phyloP scores from a whole-genome alignment of 202 grass and related monocot species.

The Saccharum hybrid region DNA sequence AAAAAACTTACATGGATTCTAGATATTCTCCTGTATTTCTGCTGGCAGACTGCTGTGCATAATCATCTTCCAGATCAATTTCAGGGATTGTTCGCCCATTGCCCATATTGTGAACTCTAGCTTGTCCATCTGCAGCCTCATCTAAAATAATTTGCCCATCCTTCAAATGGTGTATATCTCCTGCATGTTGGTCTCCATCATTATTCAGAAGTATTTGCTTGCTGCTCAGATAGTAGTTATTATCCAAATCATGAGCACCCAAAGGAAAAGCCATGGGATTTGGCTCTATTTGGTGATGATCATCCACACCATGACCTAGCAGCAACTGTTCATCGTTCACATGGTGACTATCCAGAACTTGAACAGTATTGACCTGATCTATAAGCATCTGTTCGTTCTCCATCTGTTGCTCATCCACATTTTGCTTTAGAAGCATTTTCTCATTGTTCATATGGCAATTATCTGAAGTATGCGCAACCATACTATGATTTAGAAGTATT shows the following conservation, averaged over 20 bases:
- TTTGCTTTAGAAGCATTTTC: conserved; percentile 29
- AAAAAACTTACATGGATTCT: conserved; percentile 53
- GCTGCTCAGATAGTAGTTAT: conserved; percentile 28
- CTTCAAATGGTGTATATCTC: conserved; percentile 23
- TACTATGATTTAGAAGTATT: conserved; percentile 21
- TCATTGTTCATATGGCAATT: conserved; percentile 10
- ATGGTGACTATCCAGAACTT: background rate
- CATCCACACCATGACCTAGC: conserved; percentile 19
- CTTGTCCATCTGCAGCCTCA: conserved; percentile 33
- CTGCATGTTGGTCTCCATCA: conserved; percentile 15
- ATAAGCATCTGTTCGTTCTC: conserved; percentile 15
- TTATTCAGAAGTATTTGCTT: conserved; percentile 39
- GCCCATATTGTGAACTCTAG: conserved; percentile 26
- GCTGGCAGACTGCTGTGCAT: conserved; percentile 37
- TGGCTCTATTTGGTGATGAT: conserved; percentile 26
- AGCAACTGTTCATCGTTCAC: conserved; percentile 20
- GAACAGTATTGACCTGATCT: background rate
- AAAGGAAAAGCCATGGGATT: conserved; percentile 30
- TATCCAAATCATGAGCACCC: conserved; percentile 25
- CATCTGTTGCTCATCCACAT: conserved; percentile 23
- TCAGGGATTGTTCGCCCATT: conserved; percentile 42
- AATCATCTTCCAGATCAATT: conserved; percentile 52
- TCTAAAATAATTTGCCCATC: conserved; percentile 41
- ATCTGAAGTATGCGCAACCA: background rate
- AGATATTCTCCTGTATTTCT: conserved; percentile 35